Conservation (phyloP, 257 asterid species). For the Plantago major region DNA sequence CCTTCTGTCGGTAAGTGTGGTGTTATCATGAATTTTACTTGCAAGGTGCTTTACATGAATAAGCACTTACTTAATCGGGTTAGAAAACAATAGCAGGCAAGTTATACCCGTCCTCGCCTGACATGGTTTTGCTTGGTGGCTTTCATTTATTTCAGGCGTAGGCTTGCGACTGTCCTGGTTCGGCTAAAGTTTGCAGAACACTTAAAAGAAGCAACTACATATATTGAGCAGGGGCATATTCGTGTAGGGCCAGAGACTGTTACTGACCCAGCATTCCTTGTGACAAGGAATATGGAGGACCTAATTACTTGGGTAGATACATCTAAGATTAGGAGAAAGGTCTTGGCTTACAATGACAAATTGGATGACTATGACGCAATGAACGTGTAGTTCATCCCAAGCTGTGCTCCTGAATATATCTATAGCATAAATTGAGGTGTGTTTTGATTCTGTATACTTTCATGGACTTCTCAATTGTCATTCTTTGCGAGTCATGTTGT, state of each 20-base stretch:
- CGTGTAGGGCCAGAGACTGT: conserved; percentile 94
- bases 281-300: conserved; percentile 92
- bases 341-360: conserved; percentile 74
- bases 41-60: not conserved
- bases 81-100: not conserved
- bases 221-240: conserved; percentile 93
- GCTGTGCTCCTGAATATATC: not conserved
- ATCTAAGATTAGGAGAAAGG: conserved; percentile 83
- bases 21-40: conserved; percentile 10
- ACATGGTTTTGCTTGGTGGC: not conserved
- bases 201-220: conserved; percentile 84
- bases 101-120: not conserved
- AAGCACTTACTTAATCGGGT: not conserved
- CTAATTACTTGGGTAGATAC: conserved; percentile 93
- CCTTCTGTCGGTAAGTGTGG: conserved; percentile 70
- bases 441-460: not conserved
- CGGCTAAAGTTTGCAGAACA: conserved; percentile 77
- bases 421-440: not conserved
- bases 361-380: conserved; percentile 84
- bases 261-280: conserved; percentile 75
- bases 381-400: conserved; percentile 29
- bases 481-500: too few species aligned
- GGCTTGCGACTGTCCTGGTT: conserved; percentile 71
- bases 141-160: conserved; percentile 48
- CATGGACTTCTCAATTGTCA: too few species aligned